Evolutionary conservation across 2,329 filamentous ascomycete species (phyloP), one percentile per base, ranked within the genome.

Genomic region (Exophiala sideris): DNA sequence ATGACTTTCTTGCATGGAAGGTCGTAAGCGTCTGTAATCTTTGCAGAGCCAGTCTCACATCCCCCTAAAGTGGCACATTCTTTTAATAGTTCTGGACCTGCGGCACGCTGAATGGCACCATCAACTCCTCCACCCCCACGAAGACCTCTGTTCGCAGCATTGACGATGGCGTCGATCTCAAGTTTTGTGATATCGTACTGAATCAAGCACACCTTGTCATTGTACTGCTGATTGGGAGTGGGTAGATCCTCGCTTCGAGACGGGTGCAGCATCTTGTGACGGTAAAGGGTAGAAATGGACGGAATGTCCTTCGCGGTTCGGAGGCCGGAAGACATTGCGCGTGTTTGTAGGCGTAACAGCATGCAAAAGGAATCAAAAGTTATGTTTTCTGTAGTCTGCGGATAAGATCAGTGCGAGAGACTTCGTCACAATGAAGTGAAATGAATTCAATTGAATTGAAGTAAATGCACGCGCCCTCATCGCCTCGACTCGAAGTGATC

Each of bases 101-200:
- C 92, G 38, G 87, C 90, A 29, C 79, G 72, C 69, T 97, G 94
- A 64, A 97, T 96, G 24, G 91, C 88, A 38, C 87, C 88, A 66
- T 91, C 87, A 12, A 97, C 91, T 34, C 94, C 94, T n/a, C 91
- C 90, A 49, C 94, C 94, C 50, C 91, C 91, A 0, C 88, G 78
- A 0, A 97, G 82, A 1, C 79, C 80, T 8, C 72, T 73, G 70
- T 97, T 97, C 41, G 94, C 92, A 1, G 94, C 92, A 69, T 97
- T 97, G 69, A 97, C 91, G 63, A 96, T 94, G 60, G 87, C 87
- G 66, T 91, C 89, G 42, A 91, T 79, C 32, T 79, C 69, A 3
- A 97, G 81, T 11, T 78, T 84, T 11, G 91, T 96, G 70, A 97
- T 95, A 70, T 96, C 90, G 62, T 83, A 82, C 52, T 82, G 80